These are phyloP conservation scores for Neoarthrinium moseri DNA, from an alignment of 2,329 filamentous ascomycete genomes.

Conservation along the genomic window DNA sequence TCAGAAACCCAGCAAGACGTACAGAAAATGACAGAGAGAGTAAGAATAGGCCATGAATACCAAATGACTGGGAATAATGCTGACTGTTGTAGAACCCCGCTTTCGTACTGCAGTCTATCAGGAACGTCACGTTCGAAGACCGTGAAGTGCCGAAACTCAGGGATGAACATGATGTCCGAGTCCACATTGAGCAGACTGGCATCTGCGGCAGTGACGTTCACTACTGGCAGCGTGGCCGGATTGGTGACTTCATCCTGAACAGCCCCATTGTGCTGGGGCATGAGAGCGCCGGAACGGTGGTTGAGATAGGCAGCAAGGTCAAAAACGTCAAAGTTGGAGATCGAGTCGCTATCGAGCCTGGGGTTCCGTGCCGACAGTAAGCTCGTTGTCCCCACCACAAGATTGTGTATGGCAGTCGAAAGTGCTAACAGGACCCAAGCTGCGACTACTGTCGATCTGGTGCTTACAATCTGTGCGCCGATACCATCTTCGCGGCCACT, in stretches of 20 bases:
- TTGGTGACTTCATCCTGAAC: constrained; percentile 42
- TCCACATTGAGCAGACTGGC: constrained; percentile 44
- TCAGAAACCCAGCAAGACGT: not conserved
- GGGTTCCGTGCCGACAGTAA: constrained; percentile 37
- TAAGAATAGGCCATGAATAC: constrained; percentile 3
- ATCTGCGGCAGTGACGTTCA: constrained; percentile 48
- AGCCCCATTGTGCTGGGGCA: constrained; percentile 47
- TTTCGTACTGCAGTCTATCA: constrained; percentile 44
- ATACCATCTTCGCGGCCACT: constrained; percentile 48
- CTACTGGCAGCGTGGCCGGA: constrained; percentile 45
- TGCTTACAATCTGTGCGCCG: constrained; percentile 37
- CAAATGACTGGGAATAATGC: not conserved
- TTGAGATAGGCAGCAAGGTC: constrained; percentile 38
- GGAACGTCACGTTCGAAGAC: constrained; percentile 43
- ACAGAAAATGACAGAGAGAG: constrained; percentile 11
- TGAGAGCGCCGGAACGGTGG: constrained; percentile 40
- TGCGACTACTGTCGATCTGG: constrained; percentile 42
- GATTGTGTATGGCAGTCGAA: not conserved
- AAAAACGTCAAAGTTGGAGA: constrained; percentile 42
- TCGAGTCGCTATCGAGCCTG: constrained; percentile 47
- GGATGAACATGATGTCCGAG: constrained; percentile 39
- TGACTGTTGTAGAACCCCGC: constrained; percentile 36
- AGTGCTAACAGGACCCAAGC: constrained; percentile 10
- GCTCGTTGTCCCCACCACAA: not conserved
- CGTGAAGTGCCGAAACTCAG: constrained; percentile 36